Evolutionary conservation across 176 grass and related monocot species (phyloP).

Genomic region (Bolboschoenus planiculmis): DNA sequence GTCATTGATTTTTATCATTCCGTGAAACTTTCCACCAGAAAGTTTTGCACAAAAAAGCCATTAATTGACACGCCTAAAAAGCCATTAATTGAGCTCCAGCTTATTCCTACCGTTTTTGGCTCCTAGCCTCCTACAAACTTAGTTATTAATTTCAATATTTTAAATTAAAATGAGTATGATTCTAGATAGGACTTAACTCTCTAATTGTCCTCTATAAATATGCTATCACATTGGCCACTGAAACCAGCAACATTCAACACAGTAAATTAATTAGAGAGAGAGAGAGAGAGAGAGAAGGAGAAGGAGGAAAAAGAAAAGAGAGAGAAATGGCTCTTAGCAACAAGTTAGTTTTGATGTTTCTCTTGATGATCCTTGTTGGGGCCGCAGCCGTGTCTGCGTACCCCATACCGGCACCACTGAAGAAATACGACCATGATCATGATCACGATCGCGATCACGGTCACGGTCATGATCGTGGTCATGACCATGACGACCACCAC

Average conservation of each 20-base stretch:
- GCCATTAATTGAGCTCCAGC: not conserved
- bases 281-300: not conserved
- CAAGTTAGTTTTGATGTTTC: not conserved
- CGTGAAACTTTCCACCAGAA: not conserved
- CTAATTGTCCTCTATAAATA: not conserved
- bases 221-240: not conserved
- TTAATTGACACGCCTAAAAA: not conserved
- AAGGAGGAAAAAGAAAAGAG: not conserved
- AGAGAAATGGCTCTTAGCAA: slow-evolving; percentile 2
- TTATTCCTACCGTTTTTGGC: too few relatives aligned
- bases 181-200: not conserved
- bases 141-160: not conserved
- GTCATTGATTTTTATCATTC: not conserved
- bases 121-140: not conserved
- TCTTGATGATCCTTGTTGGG: not conserved
- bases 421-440: not conserved
- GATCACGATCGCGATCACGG: not conserved
- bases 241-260: not conserved
- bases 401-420: not conserved
- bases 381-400: not conserved
- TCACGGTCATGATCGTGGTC: too few relatives aligned
- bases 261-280: not conserved
- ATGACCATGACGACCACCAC: not conserved
- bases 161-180: not conserved
- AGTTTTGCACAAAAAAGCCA: not conserved